Evolutionary conservation across 2,329 filamentous ascomycete species (phyloP), one percentile per base, ranked within the genome.

Genomic region (Xylariales sp.): DNA sequence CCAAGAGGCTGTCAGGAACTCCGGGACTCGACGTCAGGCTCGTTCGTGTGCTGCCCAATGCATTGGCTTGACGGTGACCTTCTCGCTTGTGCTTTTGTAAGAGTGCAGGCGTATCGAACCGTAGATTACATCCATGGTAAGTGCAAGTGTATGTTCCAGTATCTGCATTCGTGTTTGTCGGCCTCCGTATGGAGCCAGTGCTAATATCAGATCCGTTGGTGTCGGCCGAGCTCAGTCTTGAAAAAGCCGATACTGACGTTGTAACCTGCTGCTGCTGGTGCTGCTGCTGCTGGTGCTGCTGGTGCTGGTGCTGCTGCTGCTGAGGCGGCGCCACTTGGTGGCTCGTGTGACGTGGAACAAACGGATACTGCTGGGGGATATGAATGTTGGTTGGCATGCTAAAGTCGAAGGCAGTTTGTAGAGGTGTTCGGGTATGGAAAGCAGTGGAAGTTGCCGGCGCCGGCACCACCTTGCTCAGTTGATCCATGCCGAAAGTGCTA

Each of bases 11-110:
- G 2, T 81, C 69, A 4, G 74, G 57, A 59, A 73, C 63, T 35
- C 62, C 59, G 32, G 56, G 41, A 40, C 55, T 57, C 29, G 53
- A 24, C 14, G 44, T 40, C 43, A 41, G 52, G 46, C 24, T 49
- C 51, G 2, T 45, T 37, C 24, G 49, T 42, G 29, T 51, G 20
- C 54, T 71, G 56, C 59, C 69, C 52, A 63, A 62, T 39, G 63
- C 74, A 52, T 72, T 81, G n/a, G 77, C 79, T 50, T 88, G 84
- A 33, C 91, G 80, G 59, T 98, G 93, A 5, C 83, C 87, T 57
- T 98, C 93, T 17, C 90, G 81, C 70, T 96, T 96, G 69, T 98
- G 93, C 65, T 93, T 93, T 60, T 97, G 90, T 4, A 98, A 73
- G 49, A 90, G 81, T 7, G 81, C 74, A 5, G 89, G 88, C 2